These are phyloP conservation scores for Eucalyptus tenuipes DNA, from an alignment of 345 rosid species.

Conservation along the genomic window DNA sequence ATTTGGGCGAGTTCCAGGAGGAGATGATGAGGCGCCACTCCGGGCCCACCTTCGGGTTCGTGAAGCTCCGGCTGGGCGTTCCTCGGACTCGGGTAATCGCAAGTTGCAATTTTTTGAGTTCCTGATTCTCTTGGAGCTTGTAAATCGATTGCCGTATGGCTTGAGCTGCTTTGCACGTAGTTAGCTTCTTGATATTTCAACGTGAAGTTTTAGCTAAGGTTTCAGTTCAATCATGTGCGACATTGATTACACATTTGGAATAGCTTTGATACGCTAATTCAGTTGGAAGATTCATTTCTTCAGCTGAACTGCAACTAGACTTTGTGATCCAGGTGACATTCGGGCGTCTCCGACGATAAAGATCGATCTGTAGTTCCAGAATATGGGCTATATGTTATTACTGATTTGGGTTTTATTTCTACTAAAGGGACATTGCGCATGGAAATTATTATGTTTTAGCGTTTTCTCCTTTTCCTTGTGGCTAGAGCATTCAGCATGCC, in stretches of 20 bases:
- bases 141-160: background rate
- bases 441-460: background rate
- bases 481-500: background rate
- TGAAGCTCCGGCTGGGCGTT: conserved; percentile 70
- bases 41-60: conserved; percentile 71
- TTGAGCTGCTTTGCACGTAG: background rate
- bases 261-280: background rate
- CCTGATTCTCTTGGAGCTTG: background rate
- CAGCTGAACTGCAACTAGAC: background rate
- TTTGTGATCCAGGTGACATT: background rate
- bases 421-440: background rate
- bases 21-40: conserved; percentile 45
- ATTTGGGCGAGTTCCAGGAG: conserved; percentile 43
- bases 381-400: background rate
- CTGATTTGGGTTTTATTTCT: background rate
- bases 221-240: background rate
- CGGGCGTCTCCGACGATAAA: background rate
- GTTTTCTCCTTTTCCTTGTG: background rate
- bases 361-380: background rate
- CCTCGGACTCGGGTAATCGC: conserved; percentile 45
- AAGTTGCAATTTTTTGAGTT: background rate
- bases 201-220: background rate
- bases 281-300: background rate
- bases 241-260: background rate
- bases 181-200: background rate